Percentiles rank a stretch among this genome's conserved stretches.
Conservation (phyloP, 116 monocot genomes). For the Dioscorea cayenensis region DNA sequence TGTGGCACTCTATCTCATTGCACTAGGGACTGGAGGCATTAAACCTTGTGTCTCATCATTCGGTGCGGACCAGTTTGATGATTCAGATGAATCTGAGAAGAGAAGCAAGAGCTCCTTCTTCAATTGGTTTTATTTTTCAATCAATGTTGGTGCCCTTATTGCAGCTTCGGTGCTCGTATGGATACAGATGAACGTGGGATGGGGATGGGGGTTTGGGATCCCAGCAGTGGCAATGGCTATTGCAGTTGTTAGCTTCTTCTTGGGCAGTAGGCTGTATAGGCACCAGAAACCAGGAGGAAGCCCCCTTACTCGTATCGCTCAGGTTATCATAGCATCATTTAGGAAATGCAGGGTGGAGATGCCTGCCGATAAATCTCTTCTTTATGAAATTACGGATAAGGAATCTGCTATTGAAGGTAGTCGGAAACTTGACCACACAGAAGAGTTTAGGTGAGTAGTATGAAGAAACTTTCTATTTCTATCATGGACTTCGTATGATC, state of each 20-base stretch:
- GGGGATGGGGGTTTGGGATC: constrained; percentile 54
- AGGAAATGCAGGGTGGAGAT: constrained; percentile 29
- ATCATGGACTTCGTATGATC: not conserved
- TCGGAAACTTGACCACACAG: constrained; percentile 51
- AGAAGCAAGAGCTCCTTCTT: constrained; percentile 56
- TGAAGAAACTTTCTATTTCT: not conserved
- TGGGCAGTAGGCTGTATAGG: constrained; percentile 33
- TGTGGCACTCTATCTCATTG: constrained; percentile 44
- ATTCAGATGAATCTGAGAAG: constrained; percentile 33
- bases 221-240: constrained; percentile 47
- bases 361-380: constrained; percentile 20
- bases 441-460: constrained; percentile 30
- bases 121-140: constrained; percentile 62
- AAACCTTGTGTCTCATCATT: constrained; percentile 57
- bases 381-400: constrained; percentile 35
- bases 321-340: constrained; percentile 41
- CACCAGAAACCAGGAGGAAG: constrained; percentile 57
- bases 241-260: constrained; percentile 41
- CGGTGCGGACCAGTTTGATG: constrained; percentile 49
- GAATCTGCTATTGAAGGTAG: constrained; percentile 40
- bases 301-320: constrained; percentile 34
- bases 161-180: constrained; percentile 44
- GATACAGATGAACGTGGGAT: constrained; percentile 46
- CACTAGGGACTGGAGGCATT: constrained; percentile 47
- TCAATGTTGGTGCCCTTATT: constrained; percentile 44